Base-by-base conservation (phyloP, 805 yeast species). In the Zygosaccharomyces bailii region DNA sequence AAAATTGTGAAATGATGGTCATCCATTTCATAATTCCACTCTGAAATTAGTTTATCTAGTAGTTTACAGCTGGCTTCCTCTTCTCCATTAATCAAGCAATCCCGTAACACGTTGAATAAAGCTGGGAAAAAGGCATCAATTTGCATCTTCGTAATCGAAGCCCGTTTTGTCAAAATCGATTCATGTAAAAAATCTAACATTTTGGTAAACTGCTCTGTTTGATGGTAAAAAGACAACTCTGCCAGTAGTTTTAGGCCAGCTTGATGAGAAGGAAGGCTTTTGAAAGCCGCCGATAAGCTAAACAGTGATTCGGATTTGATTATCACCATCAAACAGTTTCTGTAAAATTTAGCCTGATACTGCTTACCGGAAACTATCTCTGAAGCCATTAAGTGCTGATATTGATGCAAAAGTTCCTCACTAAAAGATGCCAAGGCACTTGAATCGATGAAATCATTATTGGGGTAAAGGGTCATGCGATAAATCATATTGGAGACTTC, bases 401-500 rank as follows among this genome's bases (percentile, higher is more conserved):
- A 59, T 2, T 43, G 45, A 3, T 42, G 20, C 39, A 59, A 36
- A 13, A 60, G 39, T 4, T 42, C n/a, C 17, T 60, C 25, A n/a
- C 55, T 43, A 33, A 52, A 57, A 34, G 49, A 55, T 2, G 63
- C 49, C 21, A 61, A 30, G 19, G 50, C 46, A 23, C 33, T n/a
- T 11, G 43, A 38, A 30, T 49, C 52, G 4, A 27, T 37, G 8
- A 29, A 14, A 31, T 16, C n/a, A 23, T 39, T 25, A 29, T 45
- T 20, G 16, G 29, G n/a, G n/a, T n/a, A 45, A 8, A 49, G 33
- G 10, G 59, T 43, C 38, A 49, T 34, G 14, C 47, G 51, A 39
- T 51, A 48, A 10, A 60, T 43, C 65, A 59, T 59, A 14, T 43
- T 49, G 13, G 60, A 50, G 2, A 59, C 31, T 41, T 58, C 63